A percentile compares a stretch with the other conserved stretches of the same genome.
phyloP scores from a whole-genome alignment of 2,329 filamentous ascomycete species.

The Pseudogymnoascus sp. region DNA sequence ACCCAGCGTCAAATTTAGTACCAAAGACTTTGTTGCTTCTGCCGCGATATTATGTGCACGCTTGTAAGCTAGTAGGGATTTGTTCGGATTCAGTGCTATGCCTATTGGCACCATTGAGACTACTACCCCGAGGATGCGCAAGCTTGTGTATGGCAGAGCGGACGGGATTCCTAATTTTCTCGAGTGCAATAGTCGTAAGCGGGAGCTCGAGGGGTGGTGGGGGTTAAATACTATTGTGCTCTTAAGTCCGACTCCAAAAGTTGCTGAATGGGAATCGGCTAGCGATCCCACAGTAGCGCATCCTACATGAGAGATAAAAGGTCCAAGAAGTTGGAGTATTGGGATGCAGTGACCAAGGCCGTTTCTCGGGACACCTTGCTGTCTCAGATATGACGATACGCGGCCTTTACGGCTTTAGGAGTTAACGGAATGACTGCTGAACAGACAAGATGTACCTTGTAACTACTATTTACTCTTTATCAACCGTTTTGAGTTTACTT shows the following conservation, averaged over 20 bases:
- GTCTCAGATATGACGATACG: not conserved
- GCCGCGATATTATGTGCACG: too few species aligned
- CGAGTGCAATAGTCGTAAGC: too few species aligned
- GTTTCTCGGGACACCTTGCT: not conserved
- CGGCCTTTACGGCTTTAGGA: not conserved
- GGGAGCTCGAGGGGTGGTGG: too few species aligned
- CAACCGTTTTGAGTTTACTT: not conserved
- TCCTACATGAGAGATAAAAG: not conserved
- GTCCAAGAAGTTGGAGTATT: not conserved
- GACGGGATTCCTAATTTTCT: too few species aligned
- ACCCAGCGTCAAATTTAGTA: too few species aligned
- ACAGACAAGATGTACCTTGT: not conserved
- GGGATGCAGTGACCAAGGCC: not conserved
- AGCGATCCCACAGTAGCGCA: not conserved
- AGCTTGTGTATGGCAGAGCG: too few species aligned
- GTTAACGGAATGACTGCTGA: not conserved
- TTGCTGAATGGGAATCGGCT: not conserved
- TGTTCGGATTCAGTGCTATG: too few species aligned
- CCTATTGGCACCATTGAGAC: too few species aligned
- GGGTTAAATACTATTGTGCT: not conserved
- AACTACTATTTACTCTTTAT: not conserved
- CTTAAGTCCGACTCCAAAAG: not conserved
- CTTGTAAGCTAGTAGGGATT: too few species aligned
- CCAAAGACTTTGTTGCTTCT: too few species aligned
- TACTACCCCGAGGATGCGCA: too few species aligned